A percentile compares a stretch with the other conserved stretches of the same genome.
Conservation (phyloP, 1,284 basidiomycete species). For the Crucibulum cyathiforme region DNA sequence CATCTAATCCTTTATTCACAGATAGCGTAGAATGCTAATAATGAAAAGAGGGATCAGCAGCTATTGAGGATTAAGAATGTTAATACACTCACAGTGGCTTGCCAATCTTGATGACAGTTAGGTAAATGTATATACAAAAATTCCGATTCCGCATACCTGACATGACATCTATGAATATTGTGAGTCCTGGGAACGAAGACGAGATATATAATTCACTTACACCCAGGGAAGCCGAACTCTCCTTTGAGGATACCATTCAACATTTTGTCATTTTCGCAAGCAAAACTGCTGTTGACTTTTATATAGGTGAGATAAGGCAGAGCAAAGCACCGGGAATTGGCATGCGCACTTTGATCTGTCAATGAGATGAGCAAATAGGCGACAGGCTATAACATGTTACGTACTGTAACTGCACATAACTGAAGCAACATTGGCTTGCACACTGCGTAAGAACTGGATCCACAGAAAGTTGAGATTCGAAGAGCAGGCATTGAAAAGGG, state of each 20-base stretch:
- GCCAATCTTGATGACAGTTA: constrained; percentile 35
- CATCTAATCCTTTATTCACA: constrained; percentile 69
- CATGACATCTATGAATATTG: constrained; percentile 47
- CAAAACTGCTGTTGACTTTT: constrained; percentile 66
- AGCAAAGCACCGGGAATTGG: neutral
- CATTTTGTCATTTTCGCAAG: constrained; percentile 72
- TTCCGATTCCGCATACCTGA: constrained; percentile 43
- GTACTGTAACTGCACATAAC: constrained; percentile 76
- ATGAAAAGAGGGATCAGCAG: neutral
- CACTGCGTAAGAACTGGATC: constrained; percentile 60
- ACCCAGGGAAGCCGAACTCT: constrained; percentile 77
- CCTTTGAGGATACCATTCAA: constrained; percentile 77
- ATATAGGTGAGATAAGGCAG: neutral
- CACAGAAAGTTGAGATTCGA: constrained; percentile 5
- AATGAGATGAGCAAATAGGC: neutral
- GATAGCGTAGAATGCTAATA: constrained; percentile 45
- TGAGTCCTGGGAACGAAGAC: neutral
- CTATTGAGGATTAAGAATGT: neutral
- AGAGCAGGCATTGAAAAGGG: neutral
- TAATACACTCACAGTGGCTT: constrained; percentile 35
- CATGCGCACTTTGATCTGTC: constrained; percentile 49
- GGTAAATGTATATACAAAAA: neutral
- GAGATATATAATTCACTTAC: constrained; percentile 37
- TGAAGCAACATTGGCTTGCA: constrained; percentile 69
- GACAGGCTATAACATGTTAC: neutral